A percentile compares a stretch with the other conserved stretches of the same genome.
Conservation (phyloP, 495 filamentous ascomycete species). For the Trichoderma reesei region DNA sequence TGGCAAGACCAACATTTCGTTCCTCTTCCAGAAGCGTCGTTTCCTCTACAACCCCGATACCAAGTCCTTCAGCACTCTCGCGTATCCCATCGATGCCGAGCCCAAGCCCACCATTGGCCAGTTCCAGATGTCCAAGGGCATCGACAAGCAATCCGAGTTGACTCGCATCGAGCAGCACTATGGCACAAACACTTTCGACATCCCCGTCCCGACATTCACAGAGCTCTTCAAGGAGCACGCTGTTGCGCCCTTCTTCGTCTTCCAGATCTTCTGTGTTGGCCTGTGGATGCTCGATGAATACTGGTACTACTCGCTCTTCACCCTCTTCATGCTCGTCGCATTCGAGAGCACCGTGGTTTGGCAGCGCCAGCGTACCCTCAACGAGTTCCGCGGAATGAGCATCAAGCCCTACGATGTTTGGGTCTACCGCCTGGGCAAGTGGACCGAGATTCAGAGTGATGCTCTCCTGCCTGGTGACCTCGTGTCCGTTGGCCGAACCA, state of each 20-base stretch:
- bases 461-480: constrained; percentile 93
- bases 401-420: constrained; percentile 95
- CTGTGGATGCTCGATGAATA: constrained; percentile 99
- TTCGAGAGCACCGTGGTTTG: constrained; percentile 99
- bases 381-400: constrained; percentile 97
- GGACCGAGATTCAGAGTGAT: constrained; percentile 85
- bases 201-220: constrained; percentile 87
- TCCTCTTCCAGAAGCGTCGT: constrained; percentile 95
- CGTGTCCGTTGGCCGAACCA: constrained; percentile 86
- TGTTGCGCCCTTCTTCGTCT: constrained; percentile 98
- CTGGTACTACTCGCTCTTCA: constrained; percentile 99
- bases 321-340: constrained; percentile 91
- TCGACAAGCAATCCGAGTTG: constrained; percentile 61
- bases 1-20: constrained; percentile 67
- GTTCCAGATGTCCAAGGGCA: constrained; percentile 71
- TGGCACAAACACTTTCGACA: constrained; percentile 94
- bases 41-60: constrained; percentile 71
- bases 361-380: constrained; percentile 95
- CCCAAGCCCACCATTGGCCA: constrained; percentile 64
- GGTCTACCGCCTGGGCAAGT: constrained; percentile 76
- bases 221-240: constrained; percentile 98
- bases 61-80: constrained; percentile 65
- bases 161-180: constrained; percentile 79
- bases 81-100: constrained; percentile 75
- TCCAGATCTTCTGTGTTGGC: constrained; percentile 97